Evolutionary conservation across 345 rosid species (phyloP).

Genomic region (Murraya koenigii): DNA sequence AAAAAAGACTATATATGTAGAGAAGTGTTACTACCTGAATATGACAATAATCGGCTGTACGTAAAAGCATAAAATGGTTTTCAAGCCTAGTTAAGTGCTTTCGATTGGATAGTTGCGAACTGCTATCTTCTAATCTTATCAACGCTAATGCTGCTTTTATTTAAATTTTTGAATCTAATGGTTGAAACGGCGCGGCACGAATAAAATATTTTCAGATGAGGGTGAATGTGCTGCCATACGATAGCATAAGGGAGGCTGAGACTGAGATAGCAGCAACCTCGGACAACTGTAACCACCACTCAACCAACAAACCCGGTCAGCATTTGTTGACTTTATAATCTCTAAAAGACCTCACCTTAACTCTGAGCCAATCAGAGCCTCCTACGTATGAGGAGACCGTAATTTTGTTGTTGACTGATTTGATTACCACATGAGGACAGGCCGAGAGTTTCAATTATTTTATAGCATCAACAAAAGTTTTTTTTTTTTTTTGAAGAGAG

Average conservation of each 20-base stretch:
- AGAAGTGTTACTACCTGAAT: no score
- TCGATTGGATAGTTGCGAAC: not conserved
- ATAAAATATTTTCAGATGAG: not conserved
- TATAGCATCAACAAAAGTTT: no score
- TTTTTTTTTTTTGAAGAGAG: no score
- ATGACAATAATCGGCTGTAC: no score
- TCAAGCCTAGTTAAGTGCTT: not conserved
- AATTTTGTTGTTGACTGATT: not conserved
- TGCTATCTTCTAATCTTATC: not conserved
- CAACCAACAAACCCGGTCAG: slow-evolving; percentile 1
- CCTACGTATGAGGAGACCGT: not conserved
- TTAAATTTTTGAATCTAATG: not conserved
- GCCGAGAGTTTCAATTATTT: no score
- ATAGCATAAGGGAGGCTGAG: no score
- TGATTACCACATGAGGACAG: not conserved
- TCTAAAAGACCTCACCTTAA: not conserved
- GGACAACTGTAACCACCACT: slow-evolving; percentile 9
- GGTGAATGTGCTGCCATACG: no score
- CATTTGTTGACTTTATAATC: not conserved
- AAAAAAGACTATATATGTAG: no score
- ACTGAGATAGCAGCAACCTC: not conserved
- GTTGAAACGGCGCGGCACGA: slow-evolving; percentile 6
- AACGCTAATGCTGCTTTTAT: no score
- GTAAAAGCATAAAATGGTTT: no score
- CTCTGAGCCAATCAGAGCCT: not conserved